Evolutionary conservation across 2,329 filamentous ascomycete species (phyloP).

Genomic region (Fusarium udum): DNA sequence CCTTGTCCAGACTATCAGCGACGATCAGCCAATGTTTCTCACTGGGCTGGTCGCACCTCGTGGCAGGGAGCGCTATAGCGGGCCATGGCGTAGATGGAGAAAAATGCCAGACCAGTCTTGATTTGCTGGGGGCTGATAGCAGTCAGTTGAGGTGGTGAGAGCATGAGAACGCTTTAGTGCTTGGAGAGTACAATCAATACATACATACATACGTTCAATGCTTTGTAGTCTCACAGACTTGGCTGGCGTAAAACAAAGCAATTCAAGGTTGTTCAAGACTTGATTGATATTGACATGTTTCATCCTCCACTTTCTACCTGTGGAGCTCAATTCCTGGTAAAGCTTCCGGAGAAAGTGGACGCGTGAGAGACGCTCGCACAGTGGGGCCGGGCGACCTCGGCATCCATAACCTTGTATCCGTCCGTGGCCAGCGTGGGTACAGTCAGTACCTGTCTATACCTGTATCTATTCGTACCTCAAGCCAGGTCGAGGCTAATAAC

Average conservation of each 20-base stretch:
- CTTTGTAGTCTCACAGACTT: not conserved
- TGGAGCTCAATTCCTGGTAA: conserved; percentile 1
- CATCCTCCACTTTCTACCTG: not conserved
- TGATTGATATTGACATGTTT: not conserved
- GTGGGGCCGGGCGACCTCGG: conserved; percentile 31
- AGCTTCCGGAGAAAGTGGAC: conserved; percentile 24
- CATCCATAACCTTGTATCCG: not conserved
- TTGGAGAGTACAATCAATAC: not conserved
- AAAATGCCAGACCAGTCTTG: conserved; percentile 18
- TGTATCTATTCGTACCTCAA: not conserved
- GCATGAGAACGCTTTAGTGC: not conserved
- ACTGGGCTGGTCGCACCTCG: conserved; percentile 24
- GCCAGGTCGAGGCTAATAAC: conserved; percentile 12
- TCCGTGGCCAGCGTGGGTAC: not conserved
- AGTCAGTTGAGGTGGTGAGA: not conserved
- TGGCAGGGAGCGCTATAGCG: conserved; percentile 24
- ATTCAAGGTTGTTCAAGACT: not conserved
- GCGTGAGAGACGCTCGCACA: not conserved
- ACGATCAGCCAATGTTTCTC: conserved; percentile 22
- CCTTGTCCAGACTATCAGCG: conserved; percentile 1
- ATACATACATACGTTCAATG: not conserved
- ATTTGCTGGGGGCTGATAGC: conserved; percentile 1
- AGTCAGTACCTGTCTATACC: not conserved
- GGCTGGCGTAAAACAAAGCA: not conserved
- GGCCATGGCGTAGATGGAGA: conserved; percentile 25